Evolutionary conservation across 495 filamentous ascomycete species (phyloP).

Genomic region (Penicillium maclennaniae): DNA sequence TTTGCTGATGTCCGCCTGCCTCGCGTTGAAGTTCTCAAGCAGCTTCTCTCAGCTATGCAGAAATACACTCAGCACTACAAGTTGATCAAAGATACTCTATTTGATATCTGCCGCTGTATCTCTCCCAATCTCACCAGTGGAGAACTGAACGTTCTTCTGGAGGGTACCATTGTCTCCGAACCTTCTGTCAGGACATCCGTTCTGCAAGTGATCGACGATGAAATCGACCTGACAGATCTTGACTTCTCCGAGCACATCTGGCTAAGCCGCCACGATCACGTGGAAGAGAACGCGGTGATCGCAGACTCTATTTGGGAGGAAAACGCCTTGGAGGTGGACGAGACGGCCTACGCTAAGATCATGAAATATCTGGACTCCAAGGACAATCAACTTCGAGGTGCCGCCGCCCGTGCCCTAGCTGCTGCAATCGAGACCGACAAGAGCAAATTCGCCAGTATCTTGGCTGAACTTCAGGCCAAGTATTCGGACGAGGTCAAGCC

Average conservation of each 20-base stretch:
- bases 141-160: constrained; percentile 68
- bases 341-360: constrained; percentile 58
- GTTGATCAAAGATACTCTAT: constrained; percentile 83
- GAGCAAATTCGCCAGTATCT: constrained; percentile 49
- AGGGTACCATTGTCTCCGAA: constrained; percentile 73
- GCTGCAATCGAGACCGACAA: constrained; percentile 61
- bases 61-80: constrained; percentile 90
- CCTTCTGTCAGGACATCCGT: constrained; percentile 77
- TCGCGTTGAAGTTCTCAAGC: constrained; percentile 63
- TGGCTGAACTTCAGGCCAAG: constrained; percentile 59
- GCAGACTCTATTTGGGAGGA: constrained; percentile 91
- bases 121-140: constrained; percentile 64
- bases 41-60: constrained; percentile 78
- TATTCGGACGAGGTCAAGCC: constrained; percentile 80
- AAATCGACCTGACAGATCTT: constrained; percentile 84
- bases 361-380: constrained; percentile 74
- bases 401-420: constrained; percentile 78
- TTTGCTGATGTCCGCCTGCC: constrained; percentile 70
- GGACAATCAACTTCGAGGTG: constrained; percentile 75
- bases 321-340: constrained; percentile 71
- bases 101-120: constrained; percentile 76
- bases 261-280: constrained; percentile 87
- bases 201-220: constrained; percentile 83
- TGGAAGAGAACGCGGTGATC: constrained; percentile 80
- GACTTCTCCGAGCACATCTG: constrained; percentile 87